Conservation (phyloP, 75 land plant genomes). For the Gnetum montanum region DNA sequence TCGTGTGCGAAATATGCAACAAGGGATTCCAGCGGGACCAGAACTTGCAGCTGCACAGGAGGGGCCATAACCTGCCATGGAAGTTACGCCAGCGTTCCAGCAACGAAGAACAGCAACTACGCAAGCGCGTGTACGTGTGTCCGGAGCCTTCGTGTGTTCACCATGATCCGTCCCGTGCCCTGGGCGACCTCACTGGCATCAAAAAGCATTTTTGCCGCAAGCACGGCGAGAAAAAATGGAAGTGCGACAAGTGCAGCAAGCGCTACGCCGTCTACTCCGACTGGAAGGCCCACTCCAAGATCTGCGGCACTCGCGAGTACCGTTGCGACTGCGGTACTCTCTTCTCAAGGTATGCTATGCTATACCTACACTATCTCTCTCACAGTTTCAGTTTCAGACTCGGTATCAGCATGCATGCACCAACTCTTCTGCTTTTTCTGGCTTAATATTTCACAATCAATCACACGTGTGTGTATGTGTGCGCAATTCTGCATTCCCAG, state of each 20-base stretch:
- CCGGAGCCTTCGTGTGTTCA: slow-evolving; percentile 77
- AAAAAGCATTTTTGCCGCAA: slow-evolving; percentile 73
- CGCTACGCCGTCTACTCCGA: slow-evolving; percentile 74
- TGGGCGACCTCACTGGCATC: slow-evolving; percentile 73
- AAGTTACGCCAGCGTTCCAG: slow-evolving; percentile 67
- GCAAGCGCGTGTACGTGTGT: slow-evolving; percentile 64
- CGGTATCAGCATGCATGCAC: no score
- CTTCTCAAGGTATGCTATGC: slow-evolving; percentile 68
- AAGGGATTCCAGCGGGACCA: slow-evolving; percentile 80
- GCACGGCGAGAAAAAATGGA: slow-evolving; percentile 82
- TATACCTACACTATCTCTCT: no score
- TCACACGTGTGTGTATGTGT: no score
- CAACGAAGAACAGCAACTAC: slow-evolving; percentile 54
- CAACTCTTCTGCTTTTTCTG: no score
- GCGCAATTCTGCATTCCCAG: no score
- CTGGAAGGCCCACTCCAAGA: slow-evolving; percentile 80
- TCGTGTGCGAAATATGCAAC: slow-evolving; percentile 81
- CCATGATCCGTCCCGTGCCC: slow-evolving; percentile 71
- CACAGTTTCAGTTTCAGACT: no score
- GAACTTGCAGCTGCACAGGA: slow-evolving; percentile 77
- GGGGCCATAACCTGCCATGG: slow-evolving; percentile 88
- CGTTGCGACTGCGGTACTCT: slow-evolving; percentile 75
- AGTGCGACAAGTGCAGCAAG: slow-evolving; percentile 76
- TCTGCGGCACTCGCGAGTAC: slow-evolving; percentile 67
- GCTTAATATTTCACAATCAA: no score